Base-by-base conservation (phyloP, 1,139 yeast species). In the Pichia sp. region DNA sequence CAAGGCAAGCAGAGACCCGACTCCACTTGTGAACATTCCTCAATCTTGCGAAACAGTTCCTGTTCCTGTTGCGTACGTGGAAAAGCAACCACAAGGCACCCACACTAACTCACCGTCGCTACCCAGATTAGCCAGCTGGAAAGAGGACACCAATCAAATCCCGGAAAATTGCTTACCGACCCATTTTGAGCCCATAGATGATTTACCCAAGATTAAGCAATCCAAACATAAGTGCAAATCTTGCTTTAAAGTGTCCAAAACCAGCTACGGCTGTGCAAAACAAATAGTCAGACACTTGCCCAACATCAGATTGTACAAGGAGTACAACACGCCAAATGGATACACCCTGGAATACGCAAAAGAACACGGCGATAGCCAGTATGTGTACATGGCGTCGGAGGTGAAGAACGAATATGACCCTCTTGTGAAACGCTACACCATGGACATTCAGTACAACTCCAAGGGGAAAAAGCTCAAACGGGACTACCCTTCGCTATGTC, bases 401-500 rank as follows among this genome's bases (percentile, higher is more conserved):
- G 52, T 45, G 3, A 51, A 44, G 10, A 51, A 38, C 9, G 14
- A 27, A 2, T 56, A 56, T 47, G 58, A 56, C 17, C 58, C 58
- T 10, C 5, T 27, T 14, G 51, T 56, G 4, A 56, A 56, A 40
- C n/a, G 58, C 12, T 53, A 46, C 27, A 34, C 49, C 1, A 14
- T 14, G 6, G 45, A 38, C 9, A 38, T 45, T n/a, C 49, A 44
- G n/a, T 47, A 46, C 8, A 48, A 38, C 17, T 4, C 51, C 3
- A 53, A 44, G 8, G 58, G 58, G 6, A 56, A 51, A 20, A 51
- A 45, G 17, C 12, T 56, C 27, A 56, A 56, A 36, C 36, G 56
- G 34, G 58, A 56, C 33, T 53, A 56, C 29, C 58, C 58, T 8
- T 56, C 58, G 9, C 42, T 56, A 17, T 56, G 58, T 45, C 58